Evolutionary conservation across 768 basidiomycete species (phyloP).

Genomic region (Gymnopilus junonius): DNA sequence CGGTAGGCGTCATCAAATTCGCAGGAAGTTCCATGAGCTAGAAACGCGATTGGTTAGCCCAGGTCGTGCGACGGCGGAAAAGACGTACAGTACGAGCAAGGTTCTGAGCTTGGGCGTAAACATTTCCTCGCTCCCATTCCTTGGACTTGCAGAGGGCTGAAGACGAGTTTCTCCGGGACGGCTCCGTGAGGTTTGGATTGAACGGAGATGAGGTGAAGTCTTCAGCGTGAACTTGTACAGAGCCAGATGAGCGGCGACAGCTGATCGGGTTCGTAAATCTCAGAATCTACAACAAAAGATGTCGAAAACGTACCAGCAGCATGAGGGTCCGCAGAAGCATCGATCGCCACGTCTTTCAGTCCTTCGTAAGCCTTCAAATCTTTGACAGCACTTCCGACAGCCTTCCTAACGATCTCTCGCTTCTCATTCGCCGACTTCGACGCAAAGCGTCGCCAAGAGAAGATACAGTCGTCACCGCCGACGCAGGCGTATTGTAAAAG

Average conservation of each 20-base stretch:
- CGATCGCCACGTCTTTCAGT: constrained; percentile 63
- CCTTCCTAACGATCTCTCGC: constrained; percentile 71
- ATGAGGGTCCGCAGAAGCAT: constrained; percentile 71
- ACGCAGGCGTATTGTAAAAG: constrained; percentile 60
- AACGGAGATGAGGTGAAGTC: constrained; percentile 68
- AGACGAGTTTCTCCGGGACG: constrained; percentile 52
- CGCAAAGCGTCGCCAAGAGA: constrained; percentile 61
- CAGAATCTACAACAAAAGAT: neutral
- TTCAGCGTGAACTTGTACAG: constrained; percentile 80
- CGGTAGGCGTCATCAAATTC: constrained; percentile 86
- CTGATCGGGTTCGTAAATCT: constrained; percentile 35
- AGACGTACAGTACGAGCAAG: constrained; percentile 68
- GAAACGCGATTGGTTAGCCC: neutral
- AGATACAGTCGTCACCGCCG: constrained; percentile 55
- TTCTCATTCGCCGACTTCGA: constrained; percentile 48
- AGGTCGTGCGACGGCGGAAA: neutral
- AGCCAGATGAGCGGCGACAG: constrained; percentile 80
- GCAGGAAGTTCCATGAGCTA: constrained; percentile 87
- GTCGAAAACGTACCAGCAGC: constrained; percentile 63
- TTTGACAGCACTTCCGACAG: constrained; percentile 76
- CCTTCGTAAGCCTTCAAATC: constrained; percentile 65
- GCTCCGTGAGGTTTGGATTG: constrained; percentile 60
- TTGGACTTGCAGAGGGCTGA: constrained; percentile 53
- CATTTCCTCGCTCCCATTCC: constrained; percentile 74
- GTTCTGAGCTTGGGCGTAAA: constrained; percentile 82